A percentile compares a stretch with the other conserved stretches of the same genome.
Evolutionary conservation across 805 yeast genomes (phyloP).

Genomic region (Clavispora vitiphila): DNA sequence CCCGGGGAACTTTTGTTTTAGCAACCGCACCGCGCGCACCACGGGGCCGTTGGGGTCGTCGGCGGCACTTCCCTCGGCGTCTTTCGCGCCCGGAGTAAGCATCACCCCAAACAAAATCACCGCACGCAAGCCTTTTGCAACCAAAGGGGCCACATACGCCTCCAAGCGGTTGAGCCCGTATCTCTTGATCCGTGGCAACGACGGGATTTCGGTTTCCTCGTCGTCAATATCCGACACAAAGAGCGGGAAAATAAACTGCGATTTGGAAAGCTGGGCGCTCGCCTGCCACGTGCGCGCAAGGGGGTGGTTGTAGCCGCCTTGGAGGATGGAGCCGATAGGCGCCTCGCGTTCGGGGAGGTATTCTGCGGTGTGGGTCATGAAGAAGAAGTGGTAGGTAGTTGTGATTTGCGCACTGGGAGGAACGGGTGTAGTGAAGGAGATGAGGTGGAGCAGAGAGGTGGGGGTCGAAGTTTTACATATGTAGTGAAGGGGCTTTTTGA

Average conservation of each 20-base stretch:
- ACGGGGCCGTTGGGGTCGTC: slow-evolving; percentile 97
- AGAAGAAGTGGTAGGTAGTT: neutral
- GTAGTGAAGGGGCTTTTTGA: too few relatives aligned
- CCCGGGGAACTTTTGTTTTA: slow-evolving; percentile 67
- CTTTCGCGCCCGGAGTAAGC: slow-evolving; percentile 68
- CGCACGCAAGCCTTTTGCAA: slow-evolving; percentile 75
- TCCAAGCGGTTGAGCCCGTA: slow-evolving; percentile 77
- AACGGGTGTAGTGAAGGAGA: too few relatives aligned
- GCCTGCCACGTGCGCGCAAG: slow-evolving; percentile 87
- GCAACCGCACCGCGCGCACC: slow-evolving; percentile 65
- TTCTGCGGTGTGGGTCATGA: slow-evolving; percentile 65
- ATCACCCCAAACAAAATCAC: slow-evolving; percentile 94
- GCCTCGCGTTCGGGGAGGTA: slow-evolving; percentile 57
- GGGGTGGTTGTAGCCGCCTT: slow-evolving; percentile 94
- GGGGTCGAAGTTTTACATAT: too few relatives aligned
- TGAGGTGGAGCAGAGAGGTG: too few relatives aligned
- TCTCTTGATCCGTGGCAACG: slow-evolving; percentile 85
- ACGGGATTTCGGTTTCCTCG: slow-evolving; percentile 67
- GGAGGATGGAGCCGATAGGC: slow-evolving; percentile 67
- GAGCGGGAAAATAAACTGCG: slow-evolving; percentile 88
- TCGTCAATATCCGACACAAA: slow-evolving; percentile 79
- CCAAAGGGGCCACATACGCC: slow-evolving; percentile 64
- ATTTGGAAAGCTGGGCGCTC: slow-evolving; percentile 76
- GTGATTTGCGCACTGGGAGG: neutral
- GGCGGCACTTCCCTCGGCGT: slow-evolving; percentile 79